Evolutionary conservation across 1,284 basidiomycete genomes (phyloP), one percentile per base, ranked within the genome.

Genomic region (Pseudozyma tsukubaensis): DNA sequence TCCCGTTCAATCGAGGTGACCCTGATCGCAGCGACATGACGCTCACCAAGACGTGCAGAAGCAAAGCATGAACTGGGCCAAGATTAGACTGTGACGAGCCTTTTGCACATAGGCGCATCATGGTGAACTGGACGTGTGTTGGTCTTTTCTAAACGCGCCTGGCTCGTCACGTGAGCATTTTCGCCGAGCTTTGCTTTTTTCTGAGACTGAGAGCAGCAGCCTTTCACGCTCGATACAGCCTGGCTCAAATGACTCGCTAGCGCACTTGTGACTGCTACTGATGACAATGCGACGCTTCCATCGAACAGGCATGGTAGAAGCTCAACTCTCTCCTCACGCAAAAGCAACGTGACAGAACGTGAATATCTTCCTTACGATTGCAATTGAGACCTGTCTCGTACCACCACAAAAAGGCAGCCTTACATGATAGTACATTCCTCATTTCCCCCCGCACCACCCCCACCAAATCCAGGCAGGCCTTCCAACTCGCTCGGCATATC

Each of bases 401-500:
- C 24, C 24, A 6, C 24, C 24, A 29, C 24, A 29, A 29, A 29
- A 29, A 29, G 24, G 24, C 24, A 29, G 24, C 24, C n/a, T 53
- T 78, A 82, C 81, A 82, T 82, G 43, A 83, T 54, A 50, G 52
- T 61, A 55, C 81, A 83, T 34, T 83, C 68, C 44, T 81, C 81
- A 18, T 72, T 66, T 5, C 48, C 57, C 3, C 55, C 63, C 3
- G 47, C 62, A 1, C 57, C 70, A 12, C 44, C 62, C 1, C 57
- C 70, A 12, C 44, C 63, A 32, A 81, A 72, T 1, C 77, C 70
- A 42, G 74, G 76, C 43, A 83, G 43, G 12, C 51, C 65, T 18
- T 78, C 74, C 37, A 82, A 58, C 56, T 81, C 93, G 4, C 93
- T 89, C 0, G 94, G 94, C 75, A 97, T 88, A 5, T 92, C 91